Evolutionary conservation across 2,329 filamentous ascomycete genomes (phyloP).

Genomic region (Colletotrichum sansevieriae): DNA sequence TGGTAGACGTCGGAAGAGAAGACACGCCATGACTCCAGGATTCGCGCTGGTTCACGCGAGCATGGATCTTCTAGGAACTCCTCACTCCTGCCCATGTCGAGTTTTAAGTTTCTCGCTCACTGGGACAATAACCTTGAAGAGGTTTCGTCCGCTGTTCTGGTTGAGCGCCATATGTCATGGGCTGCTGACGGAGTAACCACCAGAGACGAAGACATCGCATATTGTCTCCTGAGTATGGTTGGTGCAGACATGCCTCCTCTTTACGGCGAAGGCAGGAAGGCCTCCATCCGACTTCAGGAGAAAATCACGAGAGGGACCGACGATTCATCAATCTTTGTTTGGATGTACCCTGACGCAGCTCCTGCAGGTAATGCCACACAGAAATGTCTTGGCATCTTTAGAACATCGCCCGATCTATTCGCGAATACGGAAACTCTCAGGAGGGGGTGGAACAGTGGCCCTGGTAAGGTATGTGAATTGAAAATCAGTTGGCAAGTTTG

Average conservation of each 20-base stretch:
- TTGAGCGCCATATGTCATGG: constrained; percentile 45
- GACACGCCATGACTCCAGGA: neutral
- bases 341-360: neutral
- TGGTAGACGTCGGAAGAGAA: neutral
- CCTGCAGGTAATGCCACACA: neutral
- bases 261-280: constrained; percentile 46
- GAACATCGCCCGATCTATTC: neutral
- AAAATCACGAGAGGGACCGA: neutral
- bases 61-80: neutral
- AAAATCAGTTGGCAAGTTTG: too few species aligned
- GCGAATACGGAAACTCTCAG: neutral
- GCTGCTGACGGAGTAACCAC: constrained; percentile 44
- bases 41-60: neutral
- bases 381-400: neutral
- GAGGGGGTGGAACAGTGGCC: neutral
- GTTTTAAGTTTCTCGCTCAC: neutral
- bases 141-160: neutral
- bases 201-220: constrained; percentile 44
- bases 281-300: constrained; percentile 43
- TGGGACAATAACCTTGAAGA: neutral
- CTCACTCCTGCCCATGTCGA: neutral
- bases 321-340: constrained; percentile 6
- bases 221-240: constrained; percentile 47
- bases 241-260: constrained; percentile 45
- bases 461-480: neutral